These are phyloP conservation scores for Leccinum subtestaceum DNA, from an alignment of 768 basidiomycete genomes.

Conservation along the genomic window DNA sequence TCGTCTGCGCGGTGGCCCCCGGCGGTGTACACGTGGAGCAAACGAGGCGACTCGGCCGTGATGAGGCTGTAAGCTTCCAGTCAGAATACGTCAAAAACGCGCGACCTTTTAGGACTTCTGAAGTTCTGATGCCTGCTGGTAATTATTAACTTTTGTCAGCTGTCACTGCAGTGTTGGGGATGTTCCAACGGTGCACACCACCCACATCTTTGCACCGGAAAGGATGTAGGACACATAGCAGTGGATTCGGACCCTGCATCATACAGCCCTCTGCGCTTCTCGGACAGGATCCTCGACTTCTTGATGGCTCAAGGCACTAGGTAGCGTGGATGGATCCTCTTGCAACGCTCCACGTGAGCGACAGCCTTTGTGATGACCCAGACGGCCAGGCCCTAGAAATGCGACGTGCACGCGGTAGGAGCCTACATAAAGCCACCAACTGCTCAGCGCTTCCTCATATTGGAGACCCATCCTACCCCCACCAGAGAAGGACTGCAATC, in stretches of 20 bases:
- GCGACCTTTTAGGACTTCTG: constrained; percentile 1
- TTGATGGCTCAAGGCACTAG: not conserved
- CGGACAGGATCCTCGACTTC: not conserved
- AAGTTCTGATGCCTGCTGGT: constrained; percentile 4
- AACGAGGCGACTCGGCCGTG: constrained; percentile 10
- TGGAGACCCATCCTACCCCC: constrained; percentile 14
- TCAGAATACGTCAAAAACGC: constrained; percentile 16
- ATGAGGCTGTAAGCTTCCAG: constrained; percentile 5
- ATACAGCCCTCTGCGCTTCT: constrained; percentile 4
- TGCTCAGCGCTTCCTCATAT: constrained; percentile 10
- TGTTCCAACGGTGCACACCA: not conserved
- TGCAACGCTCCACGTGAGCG: constrained; percentile 20
- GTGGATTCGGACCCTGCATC: not conserved
- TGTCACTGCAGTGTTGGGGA: constrained; percentile 8
- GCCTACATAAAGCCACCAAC: constrained; percentile 26
- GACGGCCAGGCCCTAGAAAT: constrained; percentile 15
- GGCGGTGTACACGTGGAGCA: constrained; percentile 15
- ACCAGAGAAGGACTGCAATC: not conserved
- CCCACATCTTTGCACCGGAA: constrained; percentile 4
- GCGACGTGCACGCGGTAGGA: constrained; percentile 27
- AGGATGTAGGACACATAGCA: constrained; percentile 10
- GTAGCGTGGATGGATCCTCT: not conserved
- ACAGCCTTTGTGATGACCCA: constrained; percentile 8
- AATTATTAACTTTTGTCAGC: not conserved
- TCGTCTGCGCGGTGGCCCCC: not conserved